A percentile compares a stretch with the other conserved stretches of the same genome.
These are phyloP conservation scores for Fusarium tupiense DNA, from an alignment of 2,329 filamentous ascomycete species.

Conservation along the genomic window DNA sequence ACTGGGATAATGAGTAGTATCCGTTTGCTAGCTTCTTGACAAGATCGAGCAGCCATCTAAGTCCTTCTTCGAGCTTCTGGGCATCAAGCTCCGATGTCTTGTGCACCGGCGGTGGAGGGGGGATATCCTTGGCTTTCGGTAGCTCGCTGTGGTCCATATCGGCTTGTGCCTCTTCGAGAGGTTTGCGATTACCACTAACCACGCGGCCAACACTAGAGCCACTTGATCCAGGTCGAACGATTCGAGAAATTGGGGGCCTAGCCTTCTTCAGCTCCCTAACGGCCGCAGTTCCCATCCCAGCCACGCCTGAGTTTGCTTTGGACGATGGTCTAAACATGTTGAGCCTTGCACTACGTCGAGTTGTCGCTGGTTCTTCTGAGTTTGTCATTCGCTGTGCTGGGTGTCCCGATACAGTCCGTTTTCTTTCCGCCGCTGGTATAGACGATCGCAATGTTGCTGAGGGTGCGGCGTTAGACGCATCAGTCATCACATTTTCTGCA, in stretches of 20 bases:
- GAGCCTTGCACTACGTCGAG: conserved; percentile 74
- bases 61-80: conserved; percentile 76
- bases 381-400: conserved; percentile 63
- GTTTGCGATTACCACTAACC: conserved; percentile 90
- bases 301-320: conserved; percentile 68
- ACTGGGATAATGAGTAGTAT: conserved; percentile 81
- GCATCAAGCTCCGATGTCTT: conserved; percentile 62
- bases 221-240: conserved; percentile 72
- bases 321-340: conserved; percentile 75
- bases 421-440: conserved; percentile 71
- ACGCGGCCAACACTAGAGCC: conserved; percentile 82
- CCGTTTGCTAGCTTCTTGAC: conserved; percentile 84
- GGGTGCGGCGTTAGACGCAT: conserved; percentile 51
- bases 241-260: conserved; percentile 74
- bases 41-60: conserved; percentile 81
- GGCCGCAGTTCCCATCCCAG: conserved; percentile 67
- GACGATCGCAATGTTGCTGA: conserved; percentile 51
- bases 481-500: conserved; percentile 54
- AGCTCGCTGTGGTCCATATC: conserved; percentile 76
- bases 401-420: conserved; percentile 92
- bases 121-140: conserved; percentile 56
- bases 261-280: conserved; percentile 82
- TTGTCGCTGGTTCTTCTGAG: conserved; percentile 66
- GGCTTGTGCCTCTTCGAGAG: conserved; percentile 70
- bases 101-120: conserved; percentile 49